Evolutionary conservation across 305 asterid species (phyloP).

Genomic region (Striga hermonthica): DNA sequence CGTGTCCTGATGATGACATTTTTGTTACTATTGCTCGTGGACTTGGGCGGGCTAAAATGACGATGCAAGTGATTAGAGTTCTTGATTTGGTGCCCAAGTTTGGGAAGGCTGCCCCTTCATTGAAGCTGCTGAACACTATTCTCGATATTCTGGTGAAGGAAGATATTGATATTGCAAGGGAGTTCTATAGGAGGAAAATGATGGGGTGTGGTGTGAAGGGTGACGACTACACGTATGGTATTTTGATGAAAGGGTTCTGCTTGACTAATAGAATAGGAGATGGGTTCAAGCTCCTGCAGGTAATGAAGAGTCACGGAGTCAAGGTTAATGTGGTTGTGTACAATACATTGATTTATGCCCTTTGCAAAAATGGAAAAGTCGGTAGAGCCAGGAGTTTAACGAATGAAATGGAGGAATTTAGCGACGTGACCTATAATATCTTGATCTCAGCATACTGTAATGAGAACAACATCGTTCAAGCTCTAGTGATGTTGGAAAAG

Average conservation of each 20-base stretch:
- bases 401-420: conserved; percentile 60
- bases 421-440: conserved; percentile 66
- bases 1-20: conserved; percentile 60
- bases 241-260: conserved; percentile 92
- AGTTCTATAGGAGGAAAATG: conserved; percentile 78
- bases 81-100: conserved; percentile 55
- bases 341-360: conserved; percentile 69
- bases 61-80: conserved; percentile 54
- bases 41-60: conserved; percentile 65
- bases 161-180: conserved; percentile 82
- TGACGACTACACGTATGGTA: conserved; percentile 80
- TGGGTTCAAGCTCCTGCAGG: conserved; percentile 78
- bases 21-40: conserved; percentile 74
- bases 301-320: conserved; percentile 54
- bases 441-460: conserved; percentile 73
- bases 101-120: conserved; percentile 51
- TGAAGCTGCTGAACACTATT: conserved; percentile 69
- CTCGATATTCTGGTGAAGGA: conserved; percentile 87
- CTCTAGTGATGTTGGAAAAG: conserved; percentile 77
- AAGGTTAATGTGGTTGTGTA: conserved; percentile 56
- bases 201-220: conserved; percentile 62
- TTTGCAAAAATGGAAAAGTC: conserved; percentile 78
- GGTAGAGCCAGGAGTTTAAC: conserved; percentile 84
- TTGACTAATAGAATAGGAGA: conserved; percentile 80
- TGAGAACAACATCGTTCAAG: conserved; percentile 62